Evolutionary conservation across 1,284 basidiomycete species (phyloP).

Genomic region (Papiliotrema laurentii): DNA sequence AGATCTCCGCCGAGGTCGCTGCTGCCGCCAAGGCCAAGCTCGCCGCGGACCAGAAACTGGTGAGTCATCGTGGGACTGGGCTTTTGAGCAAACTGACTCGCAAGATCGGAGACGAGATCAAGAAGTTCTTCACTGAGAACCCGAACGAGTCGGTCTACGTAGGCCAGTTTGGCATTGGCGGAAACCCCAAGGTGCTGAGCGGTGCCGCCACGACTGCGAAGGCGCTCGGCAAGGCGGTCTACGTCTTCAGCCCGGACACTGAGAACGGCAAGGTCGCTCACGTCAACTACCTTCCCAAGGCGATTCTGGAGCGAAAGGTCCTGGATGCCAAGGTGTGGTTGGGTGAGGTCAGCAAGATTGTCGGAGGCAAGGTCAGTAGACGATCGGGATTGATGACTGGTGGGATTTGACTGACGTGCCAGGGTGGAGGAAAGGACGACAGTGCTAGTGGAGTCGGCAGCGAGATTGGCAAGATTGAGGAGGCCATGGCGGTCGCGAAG

Average conservation of each 20-base stretch:
- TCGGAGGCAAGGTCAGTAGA: conserved; percentile 75
- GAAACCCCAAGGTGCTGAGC: conserved; percentile 65
- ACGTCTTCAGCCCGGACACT: conserved; percentile 76
- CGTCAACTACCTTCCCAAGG: conserved; percentile 77
- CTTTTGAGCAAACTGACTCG: conserved; percentile 1
- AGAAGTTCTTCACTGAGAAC: conserved; percentile 71
- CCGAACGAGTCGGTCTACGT: conserved; percentile 66
- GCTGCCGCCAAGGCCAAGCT: conserved; percentile 81
- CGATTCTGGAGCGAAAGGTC: conserved; percentile 51
- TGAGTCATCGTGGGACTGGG: conserved; percentile 41
- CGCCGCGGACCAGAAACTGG: conserved; percentile 71
- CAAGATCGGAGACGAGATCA: conserved; percentile 68
- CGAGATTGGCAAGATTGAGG: conserved; percentile 61
- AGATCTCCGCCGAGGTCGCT: conserved; percentile 75
- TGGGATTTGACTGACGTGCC: conserved; percentile 9
- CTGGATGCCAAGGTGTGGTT: conserved; percentile 82
- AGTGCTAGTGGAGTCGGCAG: conserved; percentile 78
- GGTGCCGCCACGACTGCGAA: conserved; percentile 66
- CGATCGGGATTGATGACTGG: conserved; percentile 3
- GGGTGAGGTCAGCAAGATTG: conserved; percentile 63
- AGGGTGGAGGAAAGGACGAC: conserved; percentile 92
- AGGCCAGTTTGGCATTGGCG: conserved; percentile 61
- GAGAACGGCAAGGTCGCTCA: conserved; percentile 76
- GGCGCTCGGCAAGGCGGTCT: conserved; percentile 75
- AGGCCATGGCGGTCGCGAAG: conserved; percentile 60